Evolutionary conservation across 495 filamentous ascomycete species (phyloP).

Genomic region (Talaromyces ruber): DNA sequence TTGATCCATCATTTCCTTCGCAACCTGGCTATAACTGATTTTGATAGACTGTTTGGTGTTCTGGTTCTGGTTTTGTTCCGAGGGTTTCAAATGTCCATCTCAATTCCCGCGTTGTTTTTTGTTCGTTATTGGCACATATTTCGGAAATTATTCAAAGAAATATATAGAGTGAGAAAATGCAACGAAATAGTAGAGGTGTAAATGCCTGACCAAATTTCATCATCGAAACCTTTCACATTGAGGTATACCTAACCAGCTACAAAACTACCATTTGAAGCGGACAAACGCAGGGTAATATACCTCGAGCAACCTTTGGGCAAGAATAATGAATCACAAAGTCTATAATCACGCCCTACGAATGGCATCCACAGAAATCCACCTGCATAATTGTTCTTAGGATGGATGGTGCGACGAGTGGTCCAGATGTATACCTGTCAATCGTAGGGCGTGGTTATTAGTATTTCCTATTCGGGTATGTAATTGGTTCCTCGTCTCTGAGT

Average conservation of each 20-base stretch:
- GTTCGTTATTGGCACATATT: background rate
- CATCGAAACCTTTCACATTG: background rate
- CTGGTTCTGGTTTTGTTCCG: background rate
- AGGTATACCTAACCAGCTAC: background rate
- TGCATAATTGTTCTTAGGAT: background rate
- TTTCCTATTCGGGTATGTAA: background rate
- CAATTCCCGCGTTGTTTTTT: background rate
- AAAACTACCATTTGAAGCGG: background rate
- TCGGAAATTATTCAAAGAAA: background rate
- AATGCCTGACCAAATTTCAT: background rate
- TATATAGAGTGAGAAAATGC: background rate
- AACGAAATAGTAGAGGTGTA: background rate
- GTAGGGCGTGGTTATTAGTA: background rate
- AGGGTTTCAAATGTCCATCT: too few relatives aligned
- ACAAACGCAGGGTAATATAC: background rate
- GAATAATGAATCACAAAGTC: background rate
- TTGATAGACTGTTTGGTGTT: background rate
- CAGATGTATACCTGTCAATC: background rate
- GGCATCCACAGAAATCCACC: background rate
- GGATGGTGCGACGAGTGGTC: background rate
- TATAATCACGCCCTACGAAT: background rate
- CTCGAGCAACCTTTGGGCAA: background rate
- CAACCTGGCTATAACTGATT: background rate
- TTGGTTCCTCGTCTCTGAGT: background rate
- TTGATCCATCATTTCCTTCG: background rate